Conservation (phyloP, 208 protist genomes). For the Crithidia mellificae region DNA sequence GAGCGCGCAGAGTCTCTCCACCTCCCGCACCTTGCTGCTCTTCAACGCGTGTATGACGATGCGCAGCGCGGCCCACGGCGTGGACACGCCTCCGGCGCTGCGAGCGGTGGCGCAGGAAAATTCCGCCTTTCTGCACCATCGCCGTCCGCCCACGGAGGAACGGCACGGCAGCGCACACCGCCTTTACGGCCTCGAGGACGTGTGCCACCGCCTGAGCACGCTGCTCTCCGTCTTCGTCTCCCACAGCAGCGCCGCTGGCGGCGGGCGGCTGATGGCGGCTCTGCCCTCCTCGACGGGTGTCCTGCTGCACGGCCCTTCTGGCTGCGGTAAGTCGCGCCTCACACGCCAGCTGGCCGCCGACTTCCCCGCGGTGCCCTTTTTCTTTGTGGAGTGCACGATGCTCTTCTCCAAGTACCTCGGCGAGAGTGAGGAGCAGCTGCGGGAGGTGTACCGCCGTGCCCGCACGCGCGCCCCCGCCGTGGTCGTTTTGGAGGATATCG, state of each 20-base stretch:
- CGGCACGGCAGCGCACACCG: neutral
- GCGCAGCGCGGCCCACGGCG: conserved; percentile 9
- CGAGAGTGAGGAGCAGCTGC: conserved; percentile 86
- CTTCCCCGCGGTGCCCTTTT: conserved; percentile 54
- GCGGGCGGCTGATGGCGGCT: conserved; percentile 36
- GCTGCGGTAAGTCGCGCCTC: conserved; percentile 80
- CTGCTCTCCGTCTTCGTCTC: conserved; percentile 45
- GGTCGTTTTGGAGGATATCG: conserved; percentile 87
- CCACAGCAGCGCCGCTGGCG: conserved; percentile 1
- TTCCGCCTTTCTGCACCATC: conserved; percentile 27
- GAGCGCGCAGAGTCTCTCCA: conserved; percentile 12
- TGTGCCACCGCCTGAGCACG: conserved; percentile 40
- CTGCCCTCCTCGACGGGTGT: conserved; percentile 70
- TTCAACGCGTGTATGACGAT: conserved; percentile 37
- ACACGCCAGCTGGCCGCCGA: conserved; percentile 34
- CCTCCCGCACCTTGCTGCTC: conserved; percentile 35
- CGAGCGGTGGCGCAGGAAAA: neutral
- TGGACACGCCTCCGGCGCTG: neutral
- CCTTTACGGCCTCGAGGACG: conserved; percentile 57
- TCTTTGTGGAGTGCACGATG: conserved; percentile 68
- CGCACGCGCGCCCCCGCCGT: conserved; percentile 67
- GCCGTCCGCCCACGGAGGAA: neutral
- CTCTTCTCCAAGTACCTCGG: conserved; percentile 91
- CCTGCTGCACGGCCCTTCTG: conserved; percentile 81
- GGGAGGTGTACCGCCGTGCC: conserved; percentile 70